Percentiles rank a stretch among this genome's conserved stretches.
Conservation (phyloP, 176 grass and related monocot genomes). For the Rhynchospora breviuscula region DNA sequence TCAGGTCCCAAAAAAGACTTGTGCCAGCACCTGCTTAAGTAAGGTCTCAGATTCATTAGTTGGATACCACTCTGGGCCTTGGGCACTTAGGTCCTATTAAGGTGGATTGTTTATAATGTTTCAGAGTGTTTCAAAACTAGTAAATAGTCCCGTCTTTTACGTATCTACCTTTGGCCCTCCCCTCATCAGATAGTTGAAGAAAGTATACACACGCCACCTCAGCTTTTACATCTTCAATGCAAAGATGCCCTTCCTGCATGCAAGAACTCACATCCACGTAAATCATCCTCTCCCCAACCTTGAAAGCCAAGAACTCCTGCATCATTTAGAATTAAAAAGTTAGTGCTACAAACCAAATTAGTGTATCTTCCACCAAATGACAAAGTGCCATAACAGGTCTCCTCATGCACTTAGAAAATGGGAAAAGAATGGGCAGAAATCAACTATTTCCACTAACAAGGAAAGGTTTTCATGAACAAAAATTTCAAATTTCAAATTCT, state of each 20-base stretch:
- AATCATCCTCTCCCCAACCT: constrained; percentile 55
- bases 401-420: not conserved
- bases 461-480: not conserved
- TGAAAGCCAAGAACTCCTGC: constrained; percentile 55
- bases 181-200: constrained; percentile 71
- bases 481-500: not conserved
- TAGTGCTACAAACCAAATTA: not conserved
- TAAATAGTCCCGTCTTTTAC: not conserved
- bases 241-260: constrained; percentile 36
- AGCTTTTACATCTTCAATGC: constrained; percentile 62
- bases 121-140: not conserved
- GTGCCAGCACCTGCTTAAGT: too few relatives aligned
- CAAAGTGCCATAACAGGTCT: not conserved
- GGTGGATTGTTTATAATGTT: too few relatives aligned
- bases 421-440: not conserved
- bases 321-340: constrained; percentile 4
- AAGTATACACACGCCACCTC: constrained; percentile 80
- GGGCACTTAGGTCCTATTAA: too few relatives aligned
- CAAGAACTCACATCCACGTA: constrained; percentile 53
- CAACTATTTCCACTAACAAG: not conserved
- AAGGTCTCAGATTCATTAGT: too few relatives aligned
- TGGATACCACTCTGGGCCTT: too few relatives aligned
- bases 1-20: too few relatives aligned
- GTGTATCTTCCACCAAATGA: not conserved
- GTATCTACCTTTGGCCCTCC: constrained; percentile 63